phyloP scores from a whole-genome alignment of 805 yeast genomes.

The Cyberlindnera subsufficiens region DNA sequence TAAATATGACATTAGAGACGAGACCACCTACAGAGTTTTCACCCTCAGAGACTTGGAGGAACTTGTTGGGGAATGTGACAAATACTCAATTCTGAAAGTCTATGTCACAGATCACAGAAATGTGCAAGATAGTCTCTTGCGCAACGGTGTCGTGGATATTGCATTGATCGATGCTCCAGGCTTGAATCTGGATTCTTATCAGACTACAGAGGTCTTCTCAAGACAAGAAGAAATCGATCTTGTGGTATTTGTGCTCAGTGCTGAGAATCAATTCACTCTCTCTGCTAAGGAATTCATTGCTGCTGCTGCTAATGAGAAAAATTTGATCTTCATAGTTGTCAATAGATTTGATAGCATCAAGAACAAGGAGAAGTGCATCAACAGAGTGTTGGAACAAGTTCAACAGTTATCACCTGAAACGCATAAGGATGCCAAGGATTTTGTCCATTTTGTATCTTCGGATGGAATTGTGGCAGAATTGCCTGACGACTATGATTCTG shows the following conservation, averaged over 20 bases:
- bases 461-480: slow-evolving; percentile 34
- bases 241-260: slow-evolving; percentile 92
- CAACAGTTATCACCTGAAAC: slow-evolving; percentile 85
- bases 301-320: slow-evolving; percentile 85
- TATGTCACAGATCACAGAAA: slow-evolving; percentile 75
- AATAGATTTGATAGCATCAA: slow-evolving; percentile 84
- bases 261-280: slow-evolving; percentile 92
- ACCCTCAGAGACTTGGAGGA: slow-evolving; percentile 53
- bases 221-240: slow-evolving; percentile 96
- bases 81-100: slow-evolving; percentile 67
- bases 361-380: slow-evolving; percentile 74
- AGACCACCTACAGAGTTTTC: slow-evolving; percentile 56
- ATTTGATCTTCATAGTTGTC: slow-evolving; percentile 88
- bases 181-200: slow-evolving; percentile 84
- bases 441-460: slow-evolving; percentile 88
- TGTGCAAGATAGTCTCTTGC: slow-evolving; percentile 60
- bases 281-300: slow-evolving; percentile 92
- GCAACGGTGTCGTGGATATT: slow-evolving; percentile 89
- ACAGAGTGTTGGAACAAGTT: slow-evolving; percentile 78
- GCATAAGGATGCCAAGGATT: slow-evolving; percentile 78
- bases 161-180: slow-evolving; percentile 97
- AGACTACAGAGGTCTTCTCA: slow-evolving; percentile 91
- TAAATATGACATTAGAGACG: slow-evolving; percentile 40
- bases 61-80: slow-evolving; percentile 69
- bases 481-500: slow-evolving; percentile 32